These are phyloP conservation scores for Passiflora organensis DNA, from an alignment of 345 rosid genomes.

Conservation along the genomic window DNA sequence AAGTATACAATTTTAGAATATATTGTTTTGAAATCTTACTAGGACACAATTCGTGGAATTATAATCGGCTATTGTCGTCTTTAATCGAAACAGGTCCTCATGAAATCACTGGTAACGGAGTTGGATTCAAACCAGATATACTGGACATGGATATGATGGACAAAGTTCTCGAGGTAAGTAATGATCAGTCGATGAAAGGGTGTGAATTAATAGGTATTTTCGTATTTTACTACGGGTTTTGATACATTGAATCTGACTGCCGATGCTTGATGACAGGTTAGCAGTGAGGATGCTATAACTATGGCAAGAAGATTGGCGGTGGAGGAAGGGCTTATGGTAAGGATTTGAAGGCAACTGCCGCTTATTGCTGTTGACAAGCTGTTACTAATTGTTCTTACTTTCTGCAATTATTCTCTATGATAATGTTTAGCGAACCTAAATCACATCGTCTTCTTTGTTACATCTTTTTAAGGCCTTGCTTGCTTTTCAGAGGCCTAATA, in stretches of 20 bases:
- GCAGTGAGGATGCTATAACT: slow-evolving; percentile 79
- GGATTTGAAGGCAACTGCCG: background rate
- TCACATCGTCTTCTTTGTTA: no score
- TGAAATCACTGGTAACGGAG: slow-evolving; percentile 89
- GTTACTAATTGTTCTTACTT: no score
- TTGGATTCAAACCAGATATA: slow-evolving; percentile 94
- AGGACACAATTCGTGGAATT: background rate
- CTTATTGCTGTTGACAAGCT: background rate
- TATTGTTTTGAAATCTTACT: background rate
- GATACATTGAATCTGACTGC: background rate
- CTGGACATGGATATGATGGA: slow-evolving; percentile 95
- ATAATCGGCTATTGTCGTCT: background rate
- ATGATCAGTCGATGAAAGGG: background rate
- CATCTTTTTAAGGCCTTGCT: no score
- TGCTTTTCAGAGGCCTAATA: no score
- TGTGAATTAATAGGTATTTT: background rate
- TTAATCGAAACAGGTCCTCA: slow-evolving; percentile 68
- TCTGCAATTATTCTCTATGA: no score
- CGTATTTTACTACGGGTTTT: background rate
- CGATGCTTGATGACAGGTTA: slow-evolving; percentile 41
- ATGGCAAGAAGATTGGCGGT: slow-evolving; percentile 95
- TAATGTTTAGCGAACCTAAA: no score
- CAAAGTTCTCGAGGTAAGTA: slow-evolving; percentile 70
- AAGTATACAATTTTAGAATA: background rate
- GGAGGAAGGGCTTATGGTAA: slow-evolving; percentile 95